Conservation (phyloP, 2,329 filamentous ascomycete species). For the Fusarium caatingaense region DNA sequence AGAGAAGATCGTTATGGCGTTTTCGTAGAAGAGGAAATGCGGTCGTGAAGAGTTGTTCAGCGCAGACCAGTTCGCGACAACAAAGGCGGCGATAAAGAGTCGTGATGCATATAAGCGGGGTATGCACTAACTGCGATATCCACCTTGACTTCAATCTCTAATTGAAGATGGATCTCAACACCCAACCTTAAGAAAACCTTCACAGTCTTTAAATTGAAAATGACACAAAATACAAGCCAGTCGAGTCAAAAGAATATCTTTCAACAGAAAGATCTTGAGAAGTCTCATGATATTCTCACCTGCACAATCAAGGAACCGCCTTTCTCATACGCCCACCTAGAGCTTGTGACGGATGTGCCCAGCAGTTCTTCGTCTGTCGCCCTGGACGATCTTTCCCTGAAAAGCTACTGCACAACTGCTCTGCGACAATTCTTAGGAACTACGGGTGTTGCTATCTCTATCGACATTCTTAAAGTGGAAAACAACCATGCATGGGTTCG, state of each 20-base stretch:
- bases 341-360: slow-evolving; percentile 54
- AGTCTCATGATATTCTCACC: slow-evolving; percentile 62
- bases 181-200: neutral
- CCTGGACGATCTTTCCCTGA: slow-evolving; percentile 72
- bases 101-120: slow-evolving; percentile 37
- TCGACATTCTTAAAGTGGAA: slow-evolving; percentile 76
- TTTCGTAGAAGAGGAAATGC: neutral
- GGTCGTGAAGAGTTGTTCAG: slow-evolving; percentile 11
- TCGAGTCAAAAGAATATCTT: slow-evolving; percentile 45
- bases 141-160: slow-evolving; percentile 13
- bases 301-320: slow-evolving; percentile 63
- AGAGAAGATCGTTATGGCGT: neutral
- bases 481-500: slow-evolving; percentile 71
- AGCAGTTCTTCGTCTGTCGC: slow-evolving; percentile 30
- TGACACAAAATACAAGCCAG: slow-evolving; percentile 39
- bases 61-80: slow-evolving; percentile 16
- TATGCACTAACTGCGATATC: slow-evolving; percentile 33
- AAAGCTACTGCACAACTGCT: slow-evolving; percentile 71
- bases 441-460: slow-evolving; percentile 72
- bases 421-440: slow-evolving; percentile 77
- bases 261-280: slow-evolving; percentile 49
- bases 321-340: slow-evolving; percentile 68
- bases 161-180: slow-evolving; percentile 19
- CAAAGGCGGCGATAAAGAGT: slow-evolving; percentile 21
- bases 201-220: slow-evolving; percentile 5